A percentile compares a stretch with the other conserved stretches of the same genome.
phyloP scores from a whole-genome alignment of 2,329 filamentous ascomycete species.

The Colletotrichum gloeosporioides region DNA sequence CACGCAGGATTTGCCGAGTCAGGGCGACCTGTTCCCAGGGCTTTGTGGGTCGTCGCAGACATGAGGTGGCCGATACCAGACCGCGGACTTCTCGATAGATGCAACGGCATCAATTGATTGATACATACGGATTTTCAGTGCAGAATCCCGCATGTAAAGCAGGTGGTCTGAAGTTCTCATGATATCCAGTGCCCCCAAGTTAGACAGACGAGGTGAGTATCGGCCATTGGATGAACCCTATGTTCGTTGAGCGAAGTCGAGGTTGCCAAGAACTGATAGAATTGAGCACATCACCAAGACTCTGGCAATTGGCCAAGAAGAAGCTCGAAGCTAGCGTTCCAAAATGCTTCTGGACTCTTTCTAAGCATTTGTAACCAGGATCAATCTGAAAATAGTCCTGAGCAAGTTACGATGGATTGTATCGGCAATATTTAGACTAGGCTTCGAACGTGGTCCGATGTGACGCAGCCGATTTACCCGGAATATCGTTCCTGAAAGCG shows the following conservation, averaged over 20 bases:
- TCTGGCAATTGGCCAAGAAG: rapidly evolving
- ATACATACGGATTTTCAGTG: not conserved
- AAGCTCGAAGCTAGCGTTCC: not conserved
- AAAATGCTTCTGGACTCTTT: not conserved
- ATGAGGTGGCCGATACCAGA: not conserved
- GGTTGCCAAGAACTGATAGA: not conserved
- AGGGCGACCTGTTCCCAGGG: not conserved
- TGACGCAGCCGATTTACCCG: not conserved
- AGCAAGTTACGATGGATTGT: not conserved
- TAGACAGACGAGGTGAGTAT: not conserved
- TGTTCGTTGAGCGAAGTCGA: not conserved
- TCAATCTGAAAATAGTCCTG: not conserved
- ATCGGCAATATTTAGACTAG: not conserved
- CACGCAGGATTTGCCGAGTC: not conserved
- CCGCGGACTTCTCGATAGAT: not conserved
- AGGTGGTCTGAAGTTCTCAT: not conserved
- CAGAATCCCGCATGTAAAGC: not conserved
- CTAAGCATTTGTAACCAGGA: not conserved
- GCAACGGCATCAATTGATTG: not conserved
- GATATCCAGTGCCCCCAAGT: rapidly evolving
- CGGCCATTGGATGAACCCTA: not conserved
- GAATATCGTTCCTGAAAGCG: not conserved
- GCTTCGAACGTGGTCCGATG: not conserved
- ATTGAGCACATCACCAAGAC: not conserved
- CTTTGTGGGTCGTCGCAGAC: not conserved